phyloP scores from a whole-genome alignment of 257 asterid species.

The Vinca minor region DNA sequence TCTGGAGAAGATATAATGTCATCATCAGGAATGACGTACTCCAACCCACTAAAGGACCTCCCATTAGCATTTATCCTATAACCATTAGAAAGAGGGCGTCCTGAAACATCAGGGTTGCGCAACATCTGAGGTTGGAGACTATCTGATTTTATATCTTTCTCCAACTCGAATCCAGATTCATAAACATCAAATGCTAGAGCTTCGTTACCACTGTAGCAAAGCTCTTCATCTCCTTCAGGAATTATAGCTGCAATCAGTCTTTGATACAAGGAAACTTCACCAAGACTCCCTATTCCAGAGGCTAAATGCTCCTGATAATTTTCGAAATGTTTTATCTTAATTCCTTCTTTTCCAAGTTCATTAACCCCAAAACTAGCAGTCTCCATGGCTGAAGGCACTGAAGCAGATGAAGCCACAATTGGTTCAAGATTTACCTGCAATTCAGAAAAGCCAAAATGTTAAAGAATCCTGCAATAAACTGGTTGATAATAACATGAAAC shows the following conservation, averaged over 20 bases:
- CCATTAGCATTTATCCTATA: conserved; percentile 37
- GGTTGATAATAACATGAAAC: not conserved
- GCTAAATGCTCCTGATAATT: conserved; percentile 39
- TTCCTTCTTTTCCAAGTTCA: conserved; percentile 46
- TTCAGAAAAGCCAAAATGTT: not conserved
- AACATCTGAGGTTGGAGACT: conserved; percentile 31
- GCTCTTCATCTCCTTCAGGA: conserved; percentile 52
- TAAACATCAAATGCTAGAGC: conserved; percentile 35
- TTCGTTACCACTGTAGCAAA: conserved; percentile 37
- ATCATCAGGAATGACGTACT: conserved; percentile 26
- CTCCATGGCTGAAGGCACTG: conserved; percentile 41
- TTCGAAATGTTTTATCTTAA: conserved; percentile 39
- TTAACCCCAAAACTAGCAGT: conserved; percentile 28
- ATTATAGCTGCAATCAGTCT: conserved; percentile 75
- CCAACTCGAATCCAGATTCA: conserved; percentile 49
- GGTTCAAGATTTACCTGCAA: conserved; percentile 49
- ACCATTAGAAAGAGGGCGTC: conserved; percentile 45
- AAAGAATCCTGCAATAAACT: not conserved
- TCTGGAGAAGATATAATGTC: conserved; percentile 28
- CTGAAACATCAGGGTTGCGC: conserved; percentile 34
- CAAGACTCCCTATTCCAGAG: conserved; percentile 36
- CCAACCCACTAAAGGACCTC: conserved; percentile 39
- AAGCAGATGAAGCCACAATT: conserved; percentile 30
- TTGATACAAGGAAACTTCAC: conserved; percentile 58
- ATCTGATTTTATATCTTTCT: conserved; percentile 41